phyloP scores from a whole-genome alignment of 106 monocot species.

The Phalaenopsis aphrodite region DNA sequence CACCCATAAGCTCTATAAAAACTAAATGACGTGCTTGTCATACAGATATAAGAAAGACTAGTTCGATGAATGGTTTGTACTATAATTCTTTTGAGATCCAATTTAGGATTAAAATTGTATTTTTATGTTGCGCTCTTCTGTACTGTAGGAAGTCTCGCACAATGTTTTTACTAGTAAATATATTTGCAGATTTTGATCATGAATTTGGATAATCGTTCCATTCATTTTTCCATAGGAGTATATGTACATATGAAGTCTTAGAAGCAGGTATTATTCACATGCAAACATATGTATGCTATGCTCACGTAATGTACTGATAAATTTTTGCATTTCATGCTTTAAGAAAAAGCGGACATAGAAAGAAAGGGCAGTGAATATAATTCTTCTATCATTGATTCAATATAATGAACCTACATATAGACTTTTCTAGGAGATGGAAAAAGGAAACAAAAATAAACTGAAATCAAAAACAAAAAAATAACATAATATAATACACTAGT shows the following conservation, averaged over 20 bases:
- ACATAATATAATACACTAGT: no score
- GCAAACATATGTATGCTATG: background rate
- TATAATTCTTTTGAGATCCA: background rate
- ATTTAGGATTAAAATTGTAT: background rate
- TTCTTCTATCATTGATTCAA: no score
- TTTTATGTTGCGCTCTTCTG: background rate
- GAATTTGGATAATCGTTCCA: background rate
- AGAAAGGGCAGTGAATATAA: no score
- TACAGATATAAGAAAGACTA: background rate
- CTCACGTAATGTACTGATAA: background rate
- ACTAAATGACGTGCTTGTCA: background rate
- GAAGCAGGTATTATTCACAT: background rate
- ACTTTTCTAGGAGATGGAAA: no score
- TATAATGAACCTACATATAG: no score
- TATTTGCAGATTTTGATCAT: background rate
- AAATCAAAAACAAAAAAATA: no score
- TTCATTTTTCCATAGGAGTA: background rate
- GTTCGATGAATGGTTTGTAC: background rate
- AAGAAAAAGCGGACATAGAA: no score
- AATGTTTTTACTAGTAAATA: background rate
- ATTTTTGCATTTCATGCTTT: background rate
- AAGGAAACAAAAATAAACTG: no score
- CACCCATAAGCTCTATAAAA: background rate
- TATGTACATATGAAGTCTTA: background rate
- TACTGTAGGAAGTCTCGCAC: background rate